Percentiles rank a stretch among this genome's conserved stretches.
phyloP scores from a whole-genome alignment of 345 rosid genomes.

The Citrus sp. region DNA sequence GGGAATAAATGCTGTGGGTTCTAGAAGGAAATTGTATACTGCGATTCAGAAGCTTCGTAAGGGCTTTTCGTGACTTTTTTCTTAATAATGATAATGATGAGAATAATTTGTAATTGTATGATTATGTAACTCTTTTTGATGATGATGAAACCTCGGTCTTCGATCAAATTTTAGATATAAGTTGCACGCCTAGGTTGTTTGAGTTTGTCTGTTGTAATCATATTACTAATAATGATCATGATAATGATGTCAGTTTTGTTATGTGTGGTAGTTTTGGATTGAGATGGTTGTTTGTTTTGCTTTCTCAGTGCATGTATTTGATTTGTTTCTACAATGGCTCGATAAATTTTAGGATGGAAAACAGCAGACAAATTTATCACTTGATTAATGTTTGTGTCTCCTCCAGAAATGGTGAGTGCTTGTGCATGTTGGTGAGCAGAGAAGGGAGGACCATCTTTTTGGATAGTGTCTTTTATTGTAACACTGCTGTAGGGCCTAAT shows the following conservation, averaged over 20 bases:
- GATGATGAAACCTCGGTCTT: conserved; percentile 11
- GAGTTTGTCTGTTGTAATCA: conserved; percentile 8
- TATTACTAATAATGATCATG: background rate
- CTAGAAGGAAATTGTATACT: conserved; percentile 60
- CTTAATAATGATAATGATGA: background rate
- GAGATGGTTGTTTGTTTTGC: background rate
- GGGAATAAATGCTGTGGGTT: conserved; percentile 78
- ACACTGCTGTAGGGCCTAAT: background rate
- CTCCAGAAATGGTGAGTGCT: background rate
- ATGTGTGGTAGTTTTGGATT: background rate
- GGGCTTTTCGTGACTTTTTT: conserved; percentile 52
- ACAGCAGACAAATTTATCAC: background rate
- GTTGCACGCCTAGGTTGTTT: conserved; percentile 24
- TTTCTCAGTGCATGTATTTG: background rate
- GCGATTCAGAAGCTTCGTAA: conserved; percentile 70
- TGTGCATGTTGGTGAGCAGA: background rate
- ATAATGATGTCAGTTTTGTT: background rate
- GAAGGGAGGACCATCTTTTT: background rate
- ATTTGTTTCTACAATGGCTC: background rate
- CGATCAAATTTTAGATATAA: conserved; percentile 14
- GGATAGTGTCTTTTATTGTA: background rate
- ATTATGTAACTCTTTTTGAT: background rate
- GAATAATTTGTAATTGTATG: background rate
- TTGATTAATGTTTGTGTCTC: background rate
- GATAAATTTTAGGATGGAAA: background rate